phyloP scores from a whole-genome alignment of 345 rosid species.

The Combretum micranthum region DNA sequence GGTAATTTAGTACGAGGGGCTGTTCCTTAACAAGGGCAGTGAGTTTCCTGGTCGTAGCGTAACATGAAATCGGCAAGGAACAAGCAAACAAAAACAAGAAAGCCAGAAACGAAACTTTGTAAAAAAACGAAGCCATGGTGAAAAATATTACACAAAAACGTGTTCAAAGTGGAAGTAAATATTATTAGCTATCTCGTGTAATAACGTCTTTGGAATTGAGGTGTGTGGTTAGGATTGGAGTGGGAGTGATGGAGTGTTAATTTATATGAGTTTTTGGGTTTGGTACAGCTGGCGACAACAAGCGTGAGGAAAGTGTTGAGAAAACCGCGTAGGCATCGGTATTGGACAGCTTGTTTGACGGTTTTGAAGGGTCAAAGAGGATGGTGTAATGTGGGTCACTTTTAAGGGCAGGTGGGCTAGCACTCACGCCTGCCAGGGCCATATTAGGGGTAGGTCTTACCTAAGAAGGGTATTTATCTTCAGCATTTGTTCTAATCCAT shows the following conservation, averaged over 20 bases:
- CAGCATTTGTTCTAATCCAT: too few relatives aligned
- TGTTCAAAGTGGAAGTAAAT: neutral
- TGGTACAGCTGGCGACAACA: neutral
- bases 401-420: too few relatives aligned
- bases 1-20: conserved; percentile 44
- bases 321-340: neutral
- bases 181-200: neutral
- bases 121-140: neutral
- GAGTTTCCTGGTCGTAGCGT: neutral
- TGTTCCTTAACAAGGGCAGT: conserved; percentile 29
- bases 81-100: too few relatives aligned
- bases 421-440: too few relatives aligned
- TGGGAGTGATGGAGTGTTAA: neutral
- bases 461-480: too few relatives aligned
- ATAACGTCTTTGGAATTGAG: neutral
- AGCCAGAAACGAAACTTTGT: too few relatives aligned
- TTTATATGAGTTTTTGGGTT: neutral
- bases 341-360: conserved; percentile 3
- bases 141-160: neutral
- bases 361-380: conserved; percentile 1
- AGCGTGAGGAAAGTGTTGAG: neutral
- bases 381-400: too few relatives aligned
- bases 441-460: too few relatives aligned
- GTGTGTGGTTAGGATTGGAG: too few relatives aligned
- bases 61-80: too few relatives aligned